Base-by-base conservation (phyloP, 345 rosid species). In the thale cress (Arabidopsis thaliana) region DNA sequence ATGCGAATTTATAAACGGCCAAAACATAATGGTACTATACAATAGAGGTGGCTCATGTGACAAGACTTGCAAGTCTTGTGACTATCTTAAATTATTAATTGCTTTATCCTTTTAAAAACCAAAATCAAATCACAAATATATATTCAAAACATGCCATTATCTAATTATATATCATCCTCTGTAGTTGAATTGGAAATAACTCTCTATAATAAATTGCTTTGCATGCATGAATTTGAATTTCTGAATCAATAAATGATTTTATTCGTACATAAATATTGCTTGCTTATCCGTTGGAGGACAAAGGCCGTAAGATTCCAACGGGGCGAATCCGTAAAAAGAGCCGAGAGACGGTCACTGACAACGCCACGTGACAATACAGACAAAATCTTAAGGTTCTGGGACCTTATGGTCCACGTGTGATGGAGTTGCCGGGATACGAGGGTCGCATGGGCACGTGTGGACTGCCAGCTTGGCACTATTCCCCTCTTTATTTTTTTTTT, bases 371-470 rank as follows among this genome's bases (percentile, higher is more conserved):
- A 41, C 1, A 8, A 42, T 51, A 7, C 36, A 34, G 69, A 78
- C 78, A 78, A 78, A 72, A 72, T 16, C 5, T 30, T 30, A 7
- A 13, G 58, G 22, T 2, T 30, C 60, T 59, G 73, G 77, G 77
- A 58, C 81, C 81, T 41, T 16, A 1, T 52, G 22, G 11, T 78
- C 78, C 78, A 78, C 81, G 81, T 72, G 78, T 78, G 81, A 73
- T 13, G 25, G 46, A 59, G 34, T 71, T 78, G 81, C 77, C 73
- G 69, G 65, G 70, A 66, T 67, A 60, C 74, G 74, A 66, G 81
- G 55, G 78, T 72, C 78, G 65, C 78, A 60, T 72, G 78, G 81
- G 81, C 81, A 78, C 81, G 81, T 78, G 78, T 72, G 69, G 44
- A 42, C 16, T 66, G 78, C 78, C 81, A 78, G 69, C 74, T 67